Base-by-base conservation (phyloP, 306 rosid genomes). In the Cicer chorassanicum region DNA sequence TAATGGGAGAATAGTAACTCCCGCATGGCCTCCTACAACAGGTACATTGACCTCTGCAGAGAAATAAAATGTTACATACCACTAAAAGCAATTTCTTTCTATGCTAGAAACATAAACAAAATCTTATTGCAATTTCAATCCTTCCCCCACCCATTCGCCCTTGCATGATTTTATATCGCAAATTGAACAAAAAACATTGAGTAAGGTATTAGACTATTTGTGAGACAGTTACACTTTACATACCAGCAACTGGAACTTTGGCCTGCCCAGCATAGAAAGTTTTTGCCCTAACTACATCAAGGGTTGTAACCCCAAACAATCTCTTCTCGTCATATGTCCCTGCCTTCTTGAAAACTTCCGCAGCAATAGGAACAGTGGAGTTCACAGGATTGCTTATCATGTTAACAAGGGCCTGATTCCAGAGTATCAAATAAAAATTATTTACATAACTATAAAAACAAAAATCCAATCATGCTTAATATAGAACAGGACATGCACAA, bases 331-430 rank as follows among this genome's bases (percentile, higher is more conserved):
- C 89, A 6, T 81, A 94, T 2, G 89, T 84, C 11, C 97, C 97
- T 0, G 97, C 97, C 78, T 92, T 94, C 97, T 92, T 92, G 91
- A 94, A 90, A 83, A 94, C 82, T 89, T 94, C 99, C 4, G 99
- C 90, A 48, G 97, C 99, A 79, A 94, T 94, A 6, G 99, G 99
- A 21, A 94, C 97, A 0, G 97, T 94, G 15, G 99, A 94, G 85
- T 94, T 94, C 78, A 94, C 99, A 9, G 99, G 99, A 81, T 94
- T 94, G 82, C 99, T 94, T 38, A 94, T 94, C 97, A 92, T 89
- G 68, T 92, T 94, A 62, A 94, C 88, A 66, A 94, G 87, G 53
- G 99, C 99, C 99, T 94, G 84, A 29, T 13, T 65, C 19, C 60
- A 84, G 1, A 56, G 76, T 10, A 46, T 61, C 68, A 62, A 65